A percentile compares a stretch with the other conserved stretches of the same genome.
Evolutionary conservation across 73 alveolate genomes (phyloP).

Genomic region (Breviolum minutum): DNA sequence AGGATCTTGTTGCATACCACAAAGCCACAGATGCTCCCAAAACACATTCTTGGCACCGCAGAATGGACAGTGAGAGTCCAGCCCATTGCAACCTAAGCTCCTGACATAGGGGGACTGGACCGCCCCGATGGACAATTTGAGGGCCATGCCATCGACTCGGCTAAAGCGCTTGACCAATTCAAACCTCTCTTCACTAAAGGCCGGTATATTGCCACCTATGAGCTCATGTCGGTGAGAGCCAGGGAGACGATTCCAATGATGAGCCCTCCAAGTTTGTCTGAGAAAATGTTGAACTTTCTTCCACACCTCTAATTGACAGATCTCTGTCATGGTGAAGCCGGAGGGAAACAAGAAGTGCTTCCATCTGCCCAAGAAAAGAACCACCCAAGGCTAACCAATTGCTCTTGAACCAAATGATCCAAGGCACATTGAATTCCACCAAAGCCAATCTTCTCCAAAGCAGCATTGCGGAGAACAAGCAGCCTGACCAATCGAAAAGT

Average conservation of each 20-base stretch:
- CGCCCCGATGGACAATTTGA: too few relatives aligned
- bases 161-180: too few relatives aligned
- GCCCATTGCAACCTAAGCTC: too few relatives aligned
- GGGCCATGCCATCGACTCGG: too few relatives aligned
- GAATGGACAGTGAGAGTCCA: too few relatives aligned
- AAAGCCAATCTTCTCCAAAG: not conserved
- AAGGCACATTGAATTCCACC: not conserved
- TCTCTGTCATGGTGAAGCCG: too few relatives aligned
- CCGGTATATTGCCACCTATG: too few relatives aligned
- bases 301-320: not conserved
- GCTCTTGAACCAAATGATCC: not conserved
- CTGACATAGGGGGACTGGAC: too few relatives aligned
- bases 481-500: not conserved
- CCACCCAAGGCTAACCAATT: not conserved
- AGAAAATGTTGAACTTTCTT: not conserved
- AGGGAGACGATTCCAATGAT: not conserved
- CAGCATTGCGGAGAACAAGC: not conserved
- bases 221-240: not conserved
- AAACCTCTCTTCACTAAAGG: too few relatives aligned
- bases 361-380: not conserved
- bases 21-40: too few relatives aligned
- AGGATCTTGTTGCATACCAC: too few relatives aligned
- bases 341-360: not conserved
- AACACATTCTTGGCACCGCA: too few relatives aligned
- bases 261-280: not conserved